Base-by-base conservation (phyloP, 2,329 filamentous ascomycete genomes). In the Sclerotinia nivalis region DNA sequence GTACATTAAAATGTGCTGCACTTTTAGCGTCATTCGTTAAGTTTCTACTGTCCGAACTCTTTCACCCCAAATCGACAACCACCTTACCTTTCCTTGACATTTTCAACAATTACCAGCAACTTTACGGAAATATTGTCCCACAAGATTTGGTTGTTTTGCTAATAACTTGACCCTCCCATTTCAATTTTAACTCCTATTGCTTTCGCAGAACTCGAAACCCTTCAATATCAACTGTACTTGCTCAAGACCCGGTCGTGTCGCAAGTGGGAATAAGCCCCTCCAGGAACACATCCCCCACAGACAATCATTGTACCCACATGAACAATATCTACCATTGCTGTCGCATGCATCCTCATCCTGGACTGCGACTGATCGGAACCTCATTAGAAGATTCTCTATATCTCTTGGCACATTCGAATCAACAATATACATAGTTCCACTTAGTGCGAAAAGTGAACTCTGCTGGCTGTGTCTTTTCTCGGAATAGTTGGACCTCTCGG, bases 401-500 rank as follows among this genome's bases (percentile, higher is more conserved):
- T 28, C 31, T 34, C 47, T 28, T 22, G 13, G 20, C 22, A 25
- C 31, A 8, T 64, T 34, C 47, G 31, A 52, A 40, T 28, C 54
- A n/a, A 40, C 55, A 50, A 49, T 60, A 49, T 40, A 68, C 31
- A 52, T 68, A 68, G 12, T 61, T 61, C 58, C 34, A 69, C 37
- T 55, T 25, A 15, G 58, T 64, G 50, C 66, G 25, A 60, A 69
- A 64, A 55, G 34, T 55, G 66, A 69, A 37, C 25, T 40, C 43
- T 60, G 49, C 69, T 68, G 66, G 67, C 70, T 72, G 74, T 67
- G 65, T 69, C 66, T 52, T 60, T 69, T 25, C 68, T 37, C 60
- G 45, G 59, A 68, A 68, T 59, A 67, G 45, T 68, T 47, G 71
- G 72, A 67, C 73, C 69, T 66, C 66, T 70, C 43, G 68, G 72